Conservation (phyloP, 345 rosid genomes). For the Euphorbia tirucalli region DNA sequence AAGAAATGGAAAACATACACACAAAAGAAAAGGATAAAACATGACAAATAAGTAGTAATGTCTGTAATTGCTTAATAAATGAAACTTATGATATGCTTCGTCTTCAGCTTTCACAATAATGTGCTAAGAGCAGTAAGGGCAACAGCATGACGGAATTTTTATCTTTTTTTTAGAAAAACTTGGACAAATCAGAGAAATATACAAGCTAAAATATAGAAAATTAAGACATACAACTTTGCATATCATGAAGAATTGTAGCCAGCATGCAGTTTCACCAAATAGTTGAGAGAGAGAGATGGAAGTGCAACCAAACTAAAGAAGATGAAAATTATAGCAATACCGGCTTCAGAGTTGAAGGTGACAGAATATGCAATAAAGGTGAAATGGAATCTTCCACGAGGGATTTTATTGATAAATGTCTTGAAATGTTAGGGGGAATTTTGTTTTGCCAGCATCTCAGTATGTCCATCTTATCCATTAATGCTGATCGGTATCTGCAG, state of each 20-base stretch:
- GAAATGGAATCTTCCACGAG: constrained; percentile 75
- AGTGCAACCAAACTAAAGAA: constrained; percentile 14
- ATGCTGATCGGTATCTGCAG: constrained; percentile 62
- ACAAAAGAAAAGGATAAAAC: constrained; percentile 2
- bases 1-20: neutral
- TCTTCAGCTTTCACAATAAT: neutral
- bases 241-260: neutral
- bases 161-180: neutral
- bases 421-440: constrained; percentile 67
- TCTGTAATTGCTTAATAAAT: neutral
- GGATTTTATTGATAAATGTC: constrained; percentile 74
- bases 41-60: neutral
- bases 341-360: constrained; percentile 82
- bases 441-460: constrained; percentile 73
- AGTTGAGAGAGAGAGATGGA: constrained; percentile 7
- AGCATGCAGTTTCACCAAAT: neutral
- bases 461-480: constrained; percentile 62
- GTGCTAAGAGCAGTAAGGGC: neutral
- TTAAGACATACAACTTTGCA: neutral
- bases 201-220: neutral
- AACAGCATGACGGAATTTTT: neutral
- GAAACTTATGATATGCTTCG: neutral
- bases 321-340: constrained; percentile 34
- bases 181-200: neutral
- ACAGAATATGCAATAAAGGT: constrained; percentile 68